phyloP scores from a whole-genome alignment of 345 rosid species.

The Ailanthus altissimus region DNA sequence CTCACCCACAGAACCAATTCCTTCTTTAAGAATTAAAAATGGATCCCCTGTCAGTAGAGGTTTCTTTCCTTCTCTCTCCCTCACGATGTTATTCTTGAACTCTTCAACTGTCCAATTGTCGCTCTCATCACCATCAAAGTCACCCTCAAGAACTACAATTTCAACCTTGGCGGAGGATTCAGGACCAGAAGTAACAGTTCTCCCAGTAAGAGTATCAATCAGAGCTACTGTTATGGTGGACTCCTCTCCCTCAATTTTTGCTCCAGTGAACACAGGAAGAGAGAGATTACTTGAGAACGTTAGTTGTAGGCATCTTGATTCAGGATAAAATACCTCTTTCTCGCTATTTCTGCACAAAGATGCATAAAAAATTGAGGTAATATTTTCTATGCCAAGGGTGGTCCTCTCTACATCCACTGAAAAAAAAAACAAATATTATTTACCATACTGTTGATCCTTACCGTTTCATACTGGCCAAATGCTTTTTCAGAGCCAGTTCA shows the following conservation, averaged over 20 bases:
- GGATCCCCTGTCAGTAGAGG: constrained; percentile 85
- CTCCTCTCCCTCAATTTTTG: constrained; percentile 90
- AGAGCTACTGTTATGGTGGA: constrained; percentile 66
- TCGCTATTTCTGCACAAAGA: constrained; percentile 58
- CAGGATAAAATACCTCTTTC: constrained; percentile 56
- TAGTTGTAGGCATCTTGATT: constrained; percentile 66
- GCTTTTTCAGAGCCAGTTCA: constrained; percentile 78
- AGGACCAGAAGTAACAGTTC: constrained; percentile 57
- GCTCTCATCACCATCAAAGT: constrained; percentile 71
- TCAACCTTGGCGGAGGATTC: constrained; percentile 80
- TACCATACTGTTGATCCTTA: constrained; percentile 28
- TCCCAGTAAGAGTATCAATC: constrained; percentile 62
- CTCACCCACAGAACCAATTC: constrained; percentile 64
- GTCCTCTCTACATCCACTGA: background rate
- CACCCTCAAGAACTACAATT: constrained; percentile 91
- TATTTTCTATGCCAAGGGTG: background rate
- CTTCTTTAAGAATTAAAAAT: constrained; percentile 64
- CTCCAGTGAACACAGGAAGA: constrained; percentile 92
- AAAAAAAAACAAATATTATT: no score
- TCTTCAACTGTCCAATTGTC: constrained; percentile 77
- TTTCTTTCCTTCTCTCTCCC: constrained; percentile 96
- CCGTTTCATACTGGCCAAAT: constrained; percentile 67
- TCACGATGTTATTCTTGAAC: constrained; percentile 80
- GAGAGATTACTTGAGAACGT: constrained; percentile 68
- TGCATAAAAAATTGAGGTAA: constrained; percentile 17